Evolutionary conservation across 441 rosid genomes (phyloP), one percentile per base, ranked within the genome.

Genomic region (Jatropha podagrica): DNA sequence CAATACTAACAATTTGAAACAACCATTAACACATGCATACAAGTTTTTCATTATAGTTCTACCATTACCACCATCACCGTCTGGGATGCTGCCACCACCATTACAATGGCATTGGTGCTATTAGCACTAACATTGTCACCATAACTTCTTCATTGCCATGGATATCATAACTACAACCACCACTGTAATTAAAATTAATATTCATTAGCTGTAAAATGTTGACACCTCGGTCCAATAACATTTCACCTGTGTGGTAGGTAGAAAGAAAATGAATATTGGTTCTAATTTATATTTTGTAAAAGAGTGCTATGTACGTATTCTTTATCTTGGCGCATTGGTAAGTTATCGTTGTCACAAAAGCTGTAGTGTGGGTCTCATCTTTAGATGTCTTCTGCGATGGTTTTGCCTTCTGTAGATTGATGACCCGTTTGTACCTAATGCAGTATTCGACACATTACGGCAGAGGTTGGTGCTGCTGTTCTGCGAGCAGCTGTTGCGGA

Each of bases 401-500:
- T 26, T 38, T 62, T n/a, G 17, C 46, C 3, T 40, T 26, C 13
- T 32, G 49, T 68, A 12, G 32, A 65, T 55, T 74, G 56, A 68
- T 69, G 37, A 40, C 27, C 13, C 42, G 3, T 26, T 49, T 66
- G 26, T 69, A 49, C 23, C 58, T 71, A 56, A 78, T 87, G 86
- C 92, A 93, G 98, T 72, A 93, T 93, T 69, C 87, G 98, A 69
- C 81, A 91, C 76, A 90, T 93, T 66, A 91, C 97, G 14, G 93
- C 96, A 10, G 96, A 93, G 85, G 99, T 96, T 5, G 99, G 97
- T 59, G 94, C 99, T 12, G 95, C 99, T 63, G 99, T 96, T 82
- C 68, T 96, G 69, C 86, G 83, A 81, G 91, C 98, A 75, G 98
- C 99, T 8, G 89, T 93, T 61, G 82, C 83, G 20, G 98, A 93